Conservation (phyloP, 2,329 filamentous ascomycete species). For the Stachybotrys elegans region DNA sequence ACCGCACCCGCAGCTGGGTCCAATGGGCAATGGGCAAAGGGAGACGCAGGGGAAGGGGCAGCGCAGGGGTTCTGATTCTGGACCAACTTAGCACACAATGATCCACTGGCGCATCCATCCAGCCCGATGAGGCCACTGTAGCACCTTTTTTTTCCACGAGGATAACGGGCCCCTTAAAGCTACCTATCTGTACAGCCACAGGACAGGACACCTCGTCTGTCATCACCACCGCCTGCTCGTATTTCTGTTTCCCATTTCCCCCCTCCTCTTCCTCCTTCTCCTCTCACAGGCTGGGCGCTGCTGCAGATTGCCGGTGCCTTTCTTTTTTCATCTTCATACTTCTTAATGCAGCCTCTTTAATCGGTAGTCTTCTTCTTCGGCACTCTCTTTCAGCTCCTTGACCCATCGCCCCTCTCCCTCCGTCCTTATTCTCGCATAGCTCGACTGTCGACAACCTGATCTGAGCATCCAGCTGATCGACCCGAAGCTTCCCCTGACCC, state of each 20-base stretch:
- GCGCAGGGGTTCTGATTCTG: background rate
- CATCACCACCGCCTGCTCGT: constrained; percentile 11
- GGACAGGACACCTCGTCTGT: background rate
- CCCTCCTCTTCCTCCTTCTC: constrained; percentile 11
- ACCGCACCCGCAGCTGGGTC: too few relatives aligned
- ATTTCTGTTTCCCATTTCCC: constrained; percentile 11
- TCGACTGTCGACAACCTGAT: constrained; percentile 2
- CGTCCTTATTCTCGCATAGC: constrained; percentile 7
- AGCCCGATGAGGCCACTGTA: constrained; percentile 33
- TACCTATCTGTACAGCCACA: constrained; percentile 5
- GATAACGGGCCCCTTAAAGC: constrained; percentile 7
- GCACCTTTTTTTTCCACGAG: constrained; percentile 25
- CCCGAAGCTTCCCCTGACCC: constrained; percentile 9
- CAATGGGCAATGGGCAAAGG: background rate
- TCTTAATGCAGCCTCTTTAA: constrained; percentile 7
- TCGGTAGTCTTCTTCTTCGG: constrained; percentile 9
- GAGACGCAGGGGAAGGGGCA: background rate
- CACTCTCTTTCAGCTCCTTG: constrained; percentile 15
- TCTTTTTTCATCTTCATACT: constrained; percentile 4
- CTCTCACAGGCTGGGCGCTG: constrained; percentile 6
- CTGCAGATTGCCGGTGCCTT: background rate
- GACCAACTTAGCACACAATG: too few relatives aligned
- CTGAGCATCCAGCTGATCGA: constrained; percentile 1
- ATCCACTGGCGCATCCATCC: too few relatives aligned
- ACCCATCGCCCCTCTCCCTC: constrained; percentile 12